Evolutionary conservation across 805 yeast species (phyloP).

Genomic region (Saturnispora mendoncae): DNA sequence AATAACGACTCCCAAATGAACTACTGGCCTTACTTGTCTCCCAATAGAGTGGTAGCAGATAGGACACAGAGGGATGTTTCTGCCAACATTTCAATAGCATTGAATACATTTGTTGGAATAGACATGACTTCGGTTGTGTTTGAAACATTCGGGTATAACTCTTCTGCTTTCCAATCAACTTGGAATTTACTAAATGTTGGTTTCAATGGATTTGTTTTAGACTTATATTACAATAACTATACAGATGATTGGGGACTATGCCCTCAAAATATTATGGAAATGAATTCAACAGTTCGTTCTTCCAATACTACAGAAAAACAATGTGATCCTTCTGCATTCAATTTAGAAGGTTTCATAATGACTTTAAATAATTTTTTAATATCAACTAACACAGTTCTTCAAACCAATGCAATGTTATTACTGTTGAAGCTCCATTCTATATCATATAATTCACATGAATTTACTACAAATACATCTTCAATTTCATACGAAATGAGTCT

Average conservation of each 20-base stretch:
- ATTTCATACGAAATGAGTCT: slow-evolving; percentile 9
- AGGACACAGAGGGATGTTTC: slow-evolving; percentile 42
- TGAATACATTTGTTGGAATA: slow-evolving; percentile 34
- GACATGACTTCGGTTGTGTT: slow-evolving; percentile 29
- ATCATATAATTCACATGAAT: background rate
- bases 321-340: slow-evolving; percentile 18
- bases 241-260: slow-evolving; percentile 47
- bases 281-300: background rate
- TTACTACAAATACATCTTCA: slow-evolving; percentile 10
- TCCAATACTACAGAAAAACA: slow-evolving; percentile 17
- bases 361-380: slow-evolving; percentile 29
- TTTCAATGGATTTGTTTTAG: slow-evolving; percentile 38
- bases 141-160: slow-evolving; percentile 26
- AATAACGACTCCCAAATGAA: slow-evolving; percentile 3
- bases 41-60: slow-evolving; percentile 27
- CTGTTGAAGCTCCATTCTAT: slow-evolving; percentile 30
- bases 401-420: slow-evolving; percentile 36
- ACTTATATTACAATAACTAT: slow-evolving; percentile 47
- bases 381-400: slow-evolving; percentile 37
- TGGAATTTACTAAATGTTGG: slow-evolving; percentile 35
- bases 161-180: slow-evolving; percentile 24
- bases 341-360: slow-evolving; percentile 21
- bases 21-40: slow-evolving; percentile 28
- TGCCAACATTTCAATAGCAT: slow-evolving; percentile 32
- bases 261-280: slow-evolving; percentile 25